Evolutionary conservation across 352 stramenopile genomes (phyloP), one percentile per base, ranked within the genome.

Genomic region (Phytophthora nicotianae): DNA sequence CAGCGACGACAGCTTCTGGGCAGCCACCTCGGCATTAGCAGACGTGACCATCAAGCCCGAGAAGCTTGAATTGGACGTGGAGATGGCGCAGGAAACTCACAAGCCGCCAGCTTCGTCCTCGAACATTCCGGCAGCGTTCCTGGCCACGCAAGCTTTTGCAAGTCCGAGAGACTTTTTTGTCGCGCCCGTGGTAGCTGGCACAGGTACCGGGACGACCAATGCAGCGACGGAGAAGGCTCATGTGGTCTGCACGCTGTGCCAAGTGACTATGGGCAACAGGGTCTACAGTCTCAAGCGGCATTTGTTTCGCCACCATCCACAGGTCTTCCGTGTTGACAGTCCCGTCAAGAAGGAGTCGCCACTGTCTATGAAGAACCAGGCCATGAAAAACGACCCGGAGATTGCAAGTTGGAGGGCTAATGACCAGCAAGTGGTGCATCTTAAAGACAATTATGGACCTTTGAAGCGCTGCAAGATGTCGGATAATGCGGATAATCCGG

Each of bases 81-180:
- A 65, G 35, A 51, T 49, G 46, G 17, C 23, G 13, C 26, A 42
- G 11, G 43, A 62, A 19, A 38, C 26, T 17, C 41, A 55, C 24
- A 53, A 57, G 16, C 19, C 47, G 32, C 2, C 48, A 40, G 17
- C 50, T 13, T 73, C 48, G 33, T 61, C 64, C 23, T 56, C 57
- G 50, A 76, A 69, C 35, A 79, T 86, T 59, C 72, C 72, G 0
- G 66, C 72, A 64, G 75, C 64, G 26, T 82, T 81, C 59, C 41
- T 72, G 26, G 52, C 61, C 20, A 82, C 77, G 29, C 65, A 69
- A 50, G 75, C 77, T n/a, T 84, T 86, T 42, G 59, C 60, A 33
- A 79, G 65, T 32, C 60, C 72, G 3, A 49, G 66, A 33, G 74
- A 86, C 58, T 84, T 83, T 70, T 86, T 84, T 26, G 72, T 86